These are phyloP conservation scores for Daldinia caldariorum DNA, from an alignment of 495 filamentous ascomycete species.

Conservation along the genomic window DNA sequence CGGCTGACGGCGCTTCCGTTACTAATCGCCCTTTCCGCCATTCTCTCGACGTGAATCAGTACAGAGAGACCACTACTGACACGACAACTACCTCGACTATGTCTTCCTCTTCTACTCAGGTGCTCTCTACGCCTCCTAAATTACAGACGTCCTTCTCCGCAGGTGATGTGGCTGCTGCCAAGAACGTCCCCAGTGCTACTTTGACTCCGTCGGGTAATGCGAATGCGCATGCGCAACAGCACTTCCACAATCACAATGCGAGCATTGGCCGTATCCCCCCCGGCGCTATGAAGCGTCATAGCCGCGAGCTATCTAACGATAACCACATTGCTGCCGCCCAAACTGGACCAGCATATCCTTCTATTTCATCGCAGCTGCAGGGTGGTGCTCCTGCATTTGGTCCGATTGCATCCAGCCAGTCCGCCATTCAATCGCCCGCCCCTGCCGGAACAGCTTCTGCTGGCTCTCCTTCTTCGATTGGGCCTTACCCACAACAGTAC, in stretches of 20 bases:
- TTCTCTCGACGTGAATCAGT: slow-evolving; percentile 64
- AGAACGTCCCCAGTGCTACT: slow-evolving; percentile 55
- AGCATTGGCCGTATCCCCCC: slow-evolving; percentile 80
- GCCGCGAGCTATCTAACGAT: slow-evolving; percentile 69
- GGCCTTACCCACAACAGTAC: slow-evolving; percentile 53
- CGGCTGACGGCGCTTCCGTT: slow-evolving; percentile 52
- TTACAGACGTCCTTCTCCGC: slow-evolving; percentile 90
- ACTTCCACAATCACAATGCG: slow-evolving; percentile 83
- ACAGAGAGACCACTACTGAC: slow-evolving; percentile 48
- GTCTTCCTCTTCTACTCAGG: slow-evolving; percentile 53
- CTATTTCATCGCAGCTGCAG: slow-evolving; percentile 76
- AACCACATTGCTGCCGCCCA: slow-evolving; percentile 55
- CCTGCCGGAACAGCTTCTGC: slow-evolving; percentile 47
- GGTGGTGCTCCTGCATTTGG: slow-evolving; percentile 78
- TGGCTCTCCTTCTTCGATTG: slow-evolving; percentile 49
- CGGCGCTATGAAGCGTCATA: slow-evolving; percentile 69
- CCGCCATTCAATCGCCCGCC: slow-evolving; percentile 43
- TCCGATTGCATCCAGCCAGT: slow-evolving; percentile 52
- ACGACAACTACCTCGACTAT: slow-evolving; percentile 46
- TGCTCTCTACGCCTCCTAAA: slow-evolving; percentile 68
- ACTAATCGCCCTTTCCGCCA: slow-evolving; percentile 62
- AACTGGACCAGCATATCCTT: slow-evolving; percentile 57
- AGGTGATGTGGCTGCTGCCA: slow-evolving; percentile 88
- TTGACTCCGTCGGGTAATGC: slow-evolving; percentile 53
- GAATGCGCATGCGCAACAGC: slow-evolving; percentile 77